Evolutionary conservation across 2,329 filamentous ascomycete species (phyloP).

Genomic region (Talaromyces sp.): DNA sequence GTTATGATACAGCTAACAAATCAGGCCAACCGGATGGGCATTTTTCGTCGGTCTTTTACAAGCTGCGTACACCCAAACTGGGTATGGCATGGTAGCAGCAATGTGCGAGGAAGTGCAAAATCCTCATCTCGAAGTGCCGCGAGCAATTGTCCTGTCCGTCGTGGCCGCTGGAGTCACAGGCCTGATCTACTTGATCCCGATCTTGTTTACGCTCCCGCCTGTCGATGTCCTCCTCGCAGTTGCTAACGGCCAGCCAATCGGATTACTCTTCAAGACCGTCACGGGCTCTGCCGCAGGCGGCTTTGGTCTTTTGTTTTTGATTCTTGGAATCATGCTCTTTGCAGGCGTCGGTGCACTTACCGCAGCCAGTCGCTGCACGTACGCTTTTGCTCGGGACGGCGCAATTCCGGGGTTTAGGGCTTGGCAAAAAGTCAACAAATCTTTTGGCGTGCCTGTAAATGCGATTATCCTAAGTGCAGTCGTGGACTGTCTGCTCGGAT

Average conservation of each 20-base stretch:
- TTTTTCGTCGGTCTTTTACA: slow-evolving; percentile 70
- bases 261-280: slow-evolving; percentile 69
- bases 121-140: slow-evolving; percentile 65
- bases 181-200: slow-evolving; percentile 65
- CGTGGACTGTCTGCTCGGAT: slow-evolving; percentile 67
- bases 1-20: background rate
- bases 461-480: slow-evolving; percentile 65
- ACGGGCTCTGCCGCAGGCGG: slow-evolving; percentile 70
- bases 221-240: slow-evolving; percentile 62
- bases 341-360: slow-evolving; percentile 72
- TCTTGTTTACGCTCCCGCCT: slow-evolving; percentile 72
- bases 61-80: slow-evolving; percentile 50
- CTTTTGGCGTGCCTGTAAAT: slow-evolving; percentile 66
- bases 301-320: slow-evolving; percentile 71
- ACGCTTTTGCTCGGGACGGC: slow-evolving; percentile 71
- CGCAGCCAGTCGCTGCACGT: slow-evolving; percentile 70
- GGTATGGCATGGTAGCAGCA: slow-evolving; percentile 67
- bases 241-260: slow-evolving; percentile 71
- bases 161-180: slow-evolving; percentile 65
- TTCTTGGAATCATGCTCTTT: slow-evolving; percentile 74
- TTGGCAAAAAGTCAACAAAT: slow-evolving; percentile 64
- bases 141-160: slow-evolving; percentile 67
- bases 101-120: slow-evolving; percentile 73
- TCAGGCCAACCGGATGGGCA: slow-evolving; percentile 63
- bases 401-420: slow-evolving; percentile 67